These are phyloP conservation scores for Torulaspora pretoriensis DNA, from an alignment of 1,139 yeast species.

Conservation along the genomic window DNA sequence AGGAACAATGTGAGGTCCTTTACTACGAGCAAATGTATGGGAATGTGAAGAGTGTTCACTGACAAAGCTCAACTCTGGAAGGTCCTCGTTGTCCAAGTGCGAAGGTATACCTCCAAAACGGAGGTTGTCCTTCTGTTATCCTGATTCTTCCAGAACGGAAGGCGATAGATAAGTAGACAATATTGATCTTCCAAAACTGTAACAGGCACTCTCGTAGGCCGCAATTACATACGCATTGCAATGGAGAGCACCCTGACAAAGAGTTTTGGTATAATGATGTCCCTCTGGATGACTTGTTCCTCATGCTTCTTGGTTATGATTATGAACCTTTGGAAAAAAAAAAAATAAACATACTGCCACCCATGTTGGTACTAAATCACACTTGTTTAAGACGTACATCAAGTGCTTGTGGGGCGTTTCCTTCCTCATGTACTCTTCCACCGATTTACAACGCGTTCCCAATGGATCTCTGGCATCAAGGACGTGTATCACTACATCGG, in stretches of 20 bases:
- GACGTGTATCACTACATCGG: slow-evolving; percentile 95
- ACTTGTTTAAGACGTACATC: slow-evolving; percentile 90
- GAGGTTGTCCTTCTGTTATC: slow-evolving; percentile 23
- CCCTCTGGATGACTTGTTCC: not conserved
- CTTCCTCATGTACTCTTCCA: slow-evolving; percentile 85
- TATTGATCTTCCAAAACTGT: slow-evolving; percentile 88
- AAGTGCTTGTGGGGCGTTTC: slow-evolving; percentile 97
- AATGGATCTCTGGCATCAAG: slow-evolving; percentile 96
- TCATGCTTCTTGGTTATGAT: not conserved
- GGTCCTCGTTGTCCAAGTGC: slow-evolving; percentile 37
- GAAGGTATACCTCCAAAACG: slow-evolving; percentile 29
- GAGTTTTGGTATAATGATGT: slow-evolving; percentile 35
- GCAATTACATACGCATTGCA: slow-evolving; percentile 15
- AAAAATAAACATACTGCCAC: slow-evolving; percentile 80
- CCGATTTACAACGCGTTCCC: slow-evolving; percentile 91
- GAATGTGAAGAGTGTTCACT: slow-evolving; percentile 20
- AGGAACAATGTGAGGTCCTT: slow-evolving; percentile 55
- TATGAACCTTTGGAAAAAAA: slow-evolving; percentile 3
- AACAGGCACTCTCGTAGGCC: slow-evolving; percentile 66
- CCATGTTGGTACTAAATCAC: slow-evolving; percentile 99
- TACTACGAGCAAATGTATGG: slow-evolving; percentile 56
- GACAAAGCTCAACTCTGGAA: slow-evolving; percentile 60
- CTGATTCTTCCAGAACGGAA: slow-evolving; percentile 37
- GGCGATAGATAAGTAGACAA: slow-evolving; percentile 48
- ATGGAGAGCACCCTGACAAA: slow-evolving; percentile 64